Percentiles rank a stretch among this genome's conserved stretches.
Conservation (phyloP, 2,329 filamentous ascomycete species). For the Cryphonectria naterciae region DNA sequence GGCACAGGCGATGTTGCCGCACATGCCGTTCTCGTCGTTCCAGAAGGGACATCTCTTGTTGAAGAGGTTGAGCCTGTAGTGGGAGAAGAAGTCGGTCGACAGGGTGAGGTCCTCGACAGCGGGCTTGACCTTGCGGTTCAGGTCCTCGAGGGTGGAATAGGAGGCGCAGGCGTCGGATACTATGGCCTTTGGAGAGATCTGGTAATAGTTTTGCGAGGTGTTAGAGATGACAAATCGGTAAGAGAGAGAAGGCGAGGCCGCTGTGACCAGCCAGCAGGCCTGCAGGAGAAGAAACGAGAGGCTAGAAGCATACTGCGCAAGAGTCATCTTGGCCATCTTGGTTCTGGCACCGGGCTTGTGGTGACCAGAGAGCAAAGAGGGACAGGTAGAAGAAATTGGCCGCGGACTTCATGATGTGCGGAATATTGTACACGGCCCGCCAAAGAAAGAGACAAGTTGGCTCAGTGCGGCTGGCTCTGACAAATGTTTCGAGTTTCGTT, state of each 20-base stretch:
- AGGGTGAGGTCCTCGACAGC: conserved; percentile 79
- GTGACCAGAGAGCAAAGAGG: conserved; percentile 59
- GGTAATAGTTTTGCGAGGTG: conserved; percentile 36
- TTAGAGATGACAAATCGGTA: conserved; percentile 45
- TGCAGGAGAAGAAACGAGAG: conserved; percentile 29
- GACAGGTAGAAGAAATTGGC: conserved; percentile 60
- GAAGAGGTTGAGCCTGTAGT: conserved; percentile 94
- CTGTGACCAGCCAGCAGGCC: conserved; percentile 33
- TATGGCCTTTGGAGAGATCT: conserved; percentile 88
- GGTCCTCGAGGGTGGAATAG: conserved; percentile 82
- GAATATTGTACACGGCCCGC: conserved; percentile 18
- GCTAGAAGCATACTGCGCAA: conserved; percentile 52
- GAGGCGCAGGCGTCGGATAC: conserved; percentile 95
- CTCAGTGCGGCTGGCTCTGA: conserved; percentile 9
- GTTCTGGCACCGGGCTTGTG: conserved; percentile 50
- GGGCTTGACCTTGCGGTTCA: conserved; percentile 79
- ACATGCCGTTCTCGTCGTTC: conserved; percentile 91
- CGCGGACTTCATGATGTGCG: conserved; percentile 54
- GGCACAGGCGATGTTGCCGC: conserved; percentile 94
- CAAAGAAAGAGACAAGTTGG: not conserved
- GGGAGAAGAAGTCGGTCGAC: conserved; percentile 95
- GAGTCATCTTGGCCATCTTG: conserved; percentile 48
- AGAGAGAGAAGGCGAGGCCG: conserved; percentile 29
- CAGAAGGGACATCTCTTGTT: conserved; percentile 96
- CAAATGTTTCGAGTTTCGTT: conserved; percentile 26